Base-by-base conservation (phyloP, 2,329 filamentous ascomycete species). In the Parasarocladium wereldwijsianum region DNA sequence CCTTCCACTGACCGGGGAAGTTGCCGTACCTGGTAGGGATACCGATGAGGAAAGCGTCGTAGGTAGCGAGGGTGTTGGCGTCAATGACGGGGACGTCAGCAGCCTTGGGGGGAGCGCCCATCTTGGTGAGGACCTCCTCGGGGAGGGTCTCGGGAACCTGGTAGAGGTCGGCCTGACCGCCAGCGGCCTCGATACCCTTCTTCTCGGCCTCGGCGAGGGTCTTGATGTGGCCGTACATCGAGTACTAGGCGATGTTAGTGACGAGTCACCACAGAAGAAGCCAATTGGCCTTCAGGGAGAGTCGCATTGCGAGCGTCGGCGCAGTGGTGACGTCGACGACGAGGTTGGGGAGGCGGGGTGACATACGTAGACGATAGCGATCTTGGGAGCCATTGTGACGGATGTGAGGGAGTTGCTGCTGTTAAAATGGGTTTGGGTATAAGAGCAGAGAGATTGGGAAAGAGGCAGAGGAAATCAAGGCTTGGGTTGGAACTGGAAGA, bases 21-120 rank as follows among this genome's bases (percentile, higher is more conserved):
- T 92, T 96, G 46, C 90, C 90, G 62, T 83, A 98, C 42, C 90
- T 74, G 30, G 90, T 98, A 36, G 90, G 90, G 54, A 96, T 90
- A 42, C 90, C 90, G 46, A 96, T 70, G 40, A 98, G 76, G 64
- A 94, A 76, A 42, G 64, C 90, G 49, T 96, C 86, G 62, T 92
- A 96, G 31, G 62, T 39, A 48, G 76, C 70, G 24, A 94, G 75
- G 18, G 54, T 61, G 9, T 48, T 31, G 5, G 72, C 64, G 47
- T 69, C 58, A 29, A 76, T 64, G 42, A 83, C 54, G 34, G 75
- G 68, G 51, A 90, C 61, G 49, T 70, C 64, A 40, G 66, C 51
- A 45, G 68, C 54, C 64, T 93, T 92, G 41, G 74, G 50, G 4
- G 85, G 80, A 17, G 90, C 90, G 61, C 92, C 58, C 85, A 98